Conservation (phyloP, 306 rosid genomes). For the Purshia tridentata region DNA sequence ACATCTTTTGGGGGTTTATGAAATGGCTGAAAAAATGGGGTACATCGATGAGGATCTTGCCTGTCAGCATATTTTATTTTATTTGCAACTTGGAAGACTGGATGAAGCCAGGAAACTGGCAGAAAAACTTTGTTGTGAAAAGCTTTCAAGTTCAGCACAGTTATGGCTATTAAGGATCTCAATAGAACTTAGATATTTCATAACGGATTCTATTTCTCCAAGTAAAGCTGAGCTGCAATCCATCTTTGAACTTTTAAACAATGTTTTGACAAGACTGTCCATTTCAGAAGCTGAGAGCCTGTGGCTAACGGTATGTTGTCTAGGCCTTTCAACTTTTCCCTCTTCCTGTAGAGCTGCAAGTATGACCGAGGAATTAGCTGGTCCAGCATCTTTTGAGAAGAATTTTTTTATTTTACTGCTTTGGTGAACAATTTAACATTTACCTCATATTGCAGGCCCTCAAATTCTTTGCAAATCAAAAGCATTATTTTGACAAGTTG, state of each 20-base stretch:
- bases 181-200: constrained; percentile 49
- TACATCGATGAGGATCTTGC: constrained; percentile 66
- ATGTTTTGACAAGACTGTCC: constrained; percentile 43
- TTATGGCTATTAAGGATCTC: constrained; percentile 59
- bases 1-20: constrained; percentile 52
- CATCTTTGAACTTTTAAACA: constrained; percentile 55
- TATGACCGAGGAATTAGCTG: not conserved
- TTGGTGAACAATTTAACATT: not conserved
- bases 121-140: constrained; percentile 57
- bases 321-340: not conserved
- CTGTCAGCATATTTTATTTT: constrained; percentile 54
- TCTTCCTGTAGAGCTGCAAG: not conserved
- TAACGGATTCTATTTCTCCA: constrained; percentile 41
- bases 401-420: not conserved
- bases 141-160: constrained; percentile 49
- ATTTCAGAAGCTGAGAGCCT: constrained; percentile 66
- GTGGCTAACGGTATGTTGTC: constrained; percentile 74
- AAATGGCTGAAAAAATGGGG: constrained; percentile 70
- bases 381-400: not conserved
- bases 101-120: constrained; percentile 68
- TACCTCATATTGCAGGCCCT: constrained; percentile 56
- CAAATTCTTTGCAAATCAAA: constrained; percentile 59
- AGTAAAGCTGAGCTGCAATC: constrained; percentile 60
- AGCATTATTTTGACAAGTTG: constrained; percentile 58
- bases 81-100: constrained; percentile 61